Evolutionary conservation across 2,329 filamentous ascomycete species (phyloP).

Genomic region (Alternaria atra): DNA sequence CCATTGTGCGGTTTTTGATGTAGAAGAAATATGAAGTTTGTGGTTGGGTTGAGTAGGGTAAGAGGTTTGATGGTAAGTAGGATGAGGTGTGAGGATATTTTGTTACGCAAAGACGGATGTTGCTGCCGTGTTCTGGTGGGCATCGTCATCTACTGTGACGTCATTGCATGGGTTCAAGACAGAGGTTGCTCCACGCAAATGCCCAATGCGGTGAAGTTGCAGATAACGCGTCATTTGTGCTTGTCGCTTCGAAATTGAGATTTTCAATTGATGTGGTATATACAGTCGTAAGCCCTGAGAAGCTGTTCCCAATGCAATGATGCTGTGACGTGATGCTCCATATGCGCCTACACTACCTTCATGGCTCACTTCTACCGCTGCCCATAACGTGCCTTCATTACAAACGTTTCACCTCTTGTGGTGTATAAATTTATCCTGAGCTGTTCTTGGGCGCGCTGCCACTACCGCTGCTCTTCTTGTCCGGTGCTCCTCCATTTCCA

Average conservation of each 20-base stretch:
- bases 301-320: slow-evolving; percentile 3
- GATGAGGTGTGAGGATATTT: neutral
- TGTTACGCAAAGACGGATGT: slow-evolving; percentile 7
- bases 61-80: neutral
- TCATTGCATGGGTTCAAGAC: slow-evolving; percentile 3
- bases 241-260: neutral
- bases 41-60: rapidly evolving
- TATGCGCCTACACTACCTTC: neutral
- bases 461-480: slow-evolving; percentile 44
- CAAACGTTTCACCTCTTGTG: neutral
- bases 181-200: slow-evolving; percentile 5
- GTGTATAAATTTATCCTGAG: slow-evolving; percentile 12
- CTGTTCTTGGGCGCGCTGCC: slow-evolving; percentile 50
- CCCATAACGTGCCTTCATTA: neutral
- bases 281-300: neutral
- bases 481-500: slow-evolving; percentile 51
- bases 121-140: slow-evolving; percentile 1
- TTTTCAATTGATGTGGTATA: neutral
- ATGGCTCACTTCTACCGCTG: neutral
- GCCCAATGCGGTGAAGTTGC: slow-evolving; percentile 1
- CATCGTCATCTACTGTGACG: slow-evolving; percentile 5
- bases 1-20: slow-evolving; percentile 19
- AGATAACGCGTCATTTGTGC: neutral
- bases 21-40: neutral
- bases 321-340: slow-evolving; percentile 6